Evolutionary conservation across 2,329 filamentous ascomycete genomes (phyloP), one percentile per base, ranked within the genome.

Genomic region (Sordariomycetes sp.): DNA sequence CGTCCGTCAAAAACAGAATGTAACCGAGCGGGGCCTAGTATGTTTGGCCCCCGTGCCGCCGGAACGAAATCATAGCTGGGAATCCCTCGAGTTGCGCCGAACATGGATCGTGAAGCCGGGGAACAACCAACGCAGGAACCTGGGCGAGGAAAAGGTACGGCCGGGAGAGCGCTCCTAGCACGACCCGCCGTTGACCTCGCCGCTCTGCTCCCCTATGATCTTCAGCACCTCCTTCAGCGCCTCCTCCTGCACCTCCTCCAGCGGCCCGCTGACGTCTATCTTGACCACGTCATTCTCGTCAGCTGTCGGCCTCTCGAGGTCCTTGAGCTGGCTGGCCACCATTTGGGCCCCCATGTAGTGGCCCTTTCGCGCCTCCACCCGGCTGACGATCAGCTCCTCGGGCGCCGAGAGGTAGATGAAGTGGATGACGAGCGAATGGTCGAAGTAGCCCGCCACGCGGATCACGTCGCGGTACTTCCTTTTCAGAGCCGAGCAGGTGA

Each of bases 271-370:
- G 58, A 88, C 86, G 68, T 91, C 86, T 60, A 93, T 76, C 58
- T 76, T 82, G 61, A 91, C 79, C 61, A 89, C 86, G 70, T 94
- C 89, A 24, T 72, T 78, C 68, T 91, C 88, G 58, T 89, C 83
- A 53, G 74, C 72, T 56, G 78, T 78, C 0, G 94, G 94, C 61
- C 87, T 84, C 74, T 99, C 93, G n/a, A 99, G 80, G 57, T 85
- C 87, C 62, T 86, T 83, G 64, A 97, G 88, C 70, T 99, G 94
- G 73, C 90, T 96, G 66, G 88, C 86, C 10, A 99, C 92, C 93
- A 99, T 97, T 66, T 84, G 83, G 64, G 90, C 88, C 66, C 94
- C 93, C 92, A 99, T 97, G 73, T 94, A 99, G 70, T 99, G 94
- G 57, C 85, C 85, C 73, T 92, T 75, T 64, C 94, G 83, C 46